Evolutionary conservation across 2,329 filamentous ascomycete genomes (phyloP), one percentile per base, ranked within the genome.

Genomic region (Biscogniauxia sp.): DNA sequence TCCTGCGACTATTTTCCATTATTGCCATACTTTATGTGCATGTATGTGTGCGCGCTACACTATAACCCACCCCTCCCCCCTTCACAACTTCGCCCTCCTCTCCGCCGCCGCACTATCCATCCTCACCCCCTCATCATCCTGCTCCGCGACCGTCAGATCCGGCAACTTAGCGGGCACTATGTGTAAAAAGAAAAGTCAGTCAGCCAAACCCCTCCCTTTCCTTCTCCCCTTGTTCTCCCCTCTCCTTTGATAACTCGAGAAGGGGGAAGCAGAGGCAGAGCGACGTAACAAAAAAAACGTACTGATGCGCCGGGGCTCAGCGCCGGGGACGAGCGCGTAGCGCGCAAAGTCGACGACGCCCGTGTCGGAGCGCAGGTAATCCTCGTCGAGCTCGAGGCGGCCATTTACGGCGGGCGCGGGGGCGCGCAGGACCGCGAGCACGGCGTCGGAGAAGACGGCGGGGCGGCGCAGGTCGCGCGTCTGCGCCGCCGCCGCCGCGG

Each of bases 401-500:
- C 92, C 92, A 71, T 92, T 96, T 20, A 95, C 88, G 4, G 75
- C 74, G 0, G 77, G 64, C 0, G 85, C 76, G 0, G 88, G 85
- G 0, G 88, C 82, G 9, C 76, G 73, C 1, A 95, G 78, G 74
- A 96, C 89, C 1, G 84, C 89, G 1, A 94, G 74, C 19, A 96
- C 85, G 1, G 92, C 91, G 69, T 93, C 90, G 0, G 90, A 92
- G 76, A 91, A 96, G 63, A 96, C 89, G 5, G 83, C 86, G 62
- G 88, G 76, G 65, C 87, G 89, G 61, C 90, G 79, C n/a, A 93
- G 76, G 68, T 92, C 85, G 37, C 77, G 80, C 28, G 75, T 75
- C 54, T n/a, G n/a, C n/a, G n/a, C n/a, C n/a, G n/a, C n/a, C n/a
- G n/a, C n/a, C n/a, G n/a, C n/a, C n/a, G n/a, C n/a, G n/a, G 66